phyloP scores from a whole-genome alignment of 2,329 filamentous ascomycete genomes.

The Exophiala sp. region DNA sequence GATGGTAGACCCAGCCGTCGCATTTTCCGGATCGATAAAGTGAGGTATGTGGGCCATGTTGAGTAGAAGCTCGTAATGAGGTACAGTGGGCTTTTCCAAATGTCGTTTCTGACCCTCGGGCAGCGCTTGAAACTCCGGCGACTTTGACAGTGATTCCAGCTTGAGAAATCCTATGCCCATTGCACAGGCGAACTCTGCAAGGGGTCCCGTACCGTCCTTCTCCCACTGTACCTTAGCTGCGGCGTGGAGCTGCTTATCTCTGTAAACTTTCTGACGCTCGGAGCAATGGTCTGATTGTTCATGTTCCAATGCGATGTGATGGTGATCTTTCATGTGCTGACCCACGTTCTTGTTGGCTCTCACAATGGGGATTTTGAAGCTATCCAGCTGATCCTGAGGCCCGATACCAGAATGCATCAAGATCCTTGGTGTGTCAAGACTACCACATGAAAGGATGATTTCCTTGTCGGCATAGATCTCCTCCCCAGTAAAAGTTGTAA shows the following conservation, averaged over 20 bases:
- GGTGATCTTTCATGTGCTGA: conserved; percentile 46
- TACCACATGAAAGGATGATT: conserved; percentile 40
- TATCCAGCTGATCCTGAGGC: conserved; percentile 39
- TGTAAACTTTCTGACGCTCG: conserved; percentile 47
- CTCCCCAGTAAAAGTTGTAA: conserved; percentile 41
- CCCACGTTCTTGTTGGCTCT: conserved; percentile 43
- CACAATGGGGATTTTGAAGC: conserved; percentile 41
- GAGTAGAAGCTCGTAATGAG: conserved; percentile 53
- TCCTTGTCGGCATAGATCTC: conserved; percentile 39
- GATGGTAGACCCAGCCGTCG: conserved; percentile 34
- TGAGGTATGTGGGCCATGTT: conserved; percentile 17
- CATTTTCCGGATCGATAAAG: conserved; percentile 25
- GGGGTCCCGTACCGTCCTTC: conserved; percentile 39
- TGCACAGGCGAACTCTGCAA: conserved; percentile 33
- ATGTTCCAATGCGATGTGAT: conserved; percentile 34
- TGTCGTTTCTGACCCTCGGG: conserved; percentile 43
- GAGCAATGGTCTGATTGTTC: conserved; percentile 42
- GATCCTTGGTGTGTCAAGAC: conserved; percentile 41
- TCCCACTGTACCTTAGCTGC: conserved; percentile 50
- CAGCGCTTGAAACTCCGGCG: conserved; percentile 51
- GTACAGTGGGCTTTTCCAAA: conserved; percentile 50
- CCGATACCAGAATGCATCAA: conserved; percentile 51
- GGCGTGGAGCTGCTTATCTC: conserved; percentile 41
- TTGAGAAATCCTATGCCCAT: conserved; percentile 41
- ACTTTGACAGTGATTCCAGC: conserved; percentile 38